A percentile compares a stretch with the other conserved stretches of the same genome.
Conservation (phyloP, 176 grass and related monocot species). For the Avena sativa region DNA sequence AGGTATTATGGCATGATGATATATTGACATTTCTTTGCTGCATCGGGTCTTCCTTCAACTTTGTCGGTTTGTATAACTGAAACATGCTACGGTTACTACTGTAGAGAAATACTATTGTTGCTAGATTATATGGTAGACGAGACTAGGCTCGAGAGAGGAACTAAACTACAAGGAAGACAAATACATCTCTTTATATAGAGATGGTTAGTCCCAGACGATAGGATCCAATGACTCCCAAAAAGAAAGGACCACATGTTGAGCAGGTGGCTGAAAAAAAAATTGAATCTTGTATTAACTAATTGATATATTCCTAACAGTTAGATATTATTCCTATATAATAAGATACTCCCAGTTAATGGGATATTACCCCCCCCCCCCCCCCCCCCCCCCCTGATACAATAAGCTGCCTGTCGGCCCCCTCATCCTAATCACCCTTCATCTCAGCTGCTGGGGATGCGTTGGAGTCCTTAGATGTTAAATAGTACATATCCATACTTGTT, state of each 20-base stretch:
- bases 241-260: not conserved
- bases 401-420: not conserved
- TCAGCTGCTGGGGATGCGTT: constrained; percentile 20
- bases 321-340: not conserved
- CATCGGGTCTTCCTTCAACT: not conserved
- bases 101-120: not conserved
- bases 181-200: constrained; percentile 19
- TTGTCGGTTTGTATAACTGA: constrained; percentile 11
- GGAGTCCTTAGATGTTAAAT: constrained; percentile 5
- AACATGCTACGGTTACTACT: not conserved
- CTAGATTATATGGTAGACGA: constrained; percentile 15
- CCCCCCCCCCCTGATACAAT: not conserved
- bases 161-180: not conserved
- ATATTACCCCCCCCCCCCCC: not conserved
- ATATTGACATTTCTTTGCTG: constrained; percentile 19
- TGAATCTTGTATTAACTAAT: not conserved
- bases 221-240: not conserved
- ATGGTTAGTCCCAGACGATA: not conserved
- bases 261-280: not conserved
- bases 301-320: not conserved
- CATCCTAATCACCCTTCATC: not conserved
- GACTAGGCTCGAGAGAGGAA: not conserved
- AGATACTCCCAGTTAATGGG: not conserved
- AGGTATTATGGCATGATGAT: constrained; percentile 55
- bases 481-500: not conserved